Evolutionary conservation across 176 grass and related monocot genomes (phyloP), one percentile per base, ranked within the genome.

Genomic region (Phoenix dactylifera): DNA sequence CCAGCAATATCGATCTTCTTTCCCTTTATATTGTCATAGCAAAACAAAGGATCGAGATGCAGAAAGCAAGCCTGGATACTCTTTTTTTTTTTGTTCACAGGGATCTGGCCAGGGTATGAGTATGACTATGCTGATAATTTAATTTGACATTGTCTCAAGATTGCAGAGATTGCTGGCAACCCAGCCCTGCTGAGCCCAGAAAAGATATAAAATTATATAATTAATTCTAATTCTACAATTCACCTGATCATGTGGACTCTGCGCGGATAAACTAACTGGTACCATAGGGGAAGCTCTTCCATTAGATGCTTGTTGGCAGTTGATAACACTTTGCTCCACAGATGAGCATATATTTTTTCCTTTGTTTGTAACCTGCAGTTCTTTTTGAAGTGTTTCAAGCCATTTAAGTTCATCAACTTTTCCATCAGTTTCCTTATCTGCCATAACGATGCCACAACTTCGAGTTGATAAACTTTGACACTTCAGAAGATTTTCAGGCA

Each of bases 391-490:
- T 54, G 54, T 58, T 17, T 82, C 76, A 53, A 55, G 52, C 67
- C 67, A 75, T 76, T 76, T 59, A 26, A 15, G 65, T 1, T 62
- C 64, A 58, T 82, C 82, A 32, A 26, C 64, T 30, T 16, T 79
- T 19, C 67, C 87, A 66, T 76, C 68, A 76, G 19, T 69, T 57
- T 79, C 67, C 58, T 78, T 75, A 55, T 82, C 75, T 16, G 64
- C 74, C 22, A 72, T 50, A 59, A 82, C 57, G 15, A 82, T 0
- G 18, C 67, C 59, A 59, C 56, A 22, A 66, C 76, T 75, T 70
- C 63, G 80, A 54, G 82, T 75, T 57, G 68, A 60, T 63, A 72
- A 85, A 61, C 72, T 78, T 76, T 79, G 68, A 17, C 82, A 90
- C 64, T 82, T 82, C 64, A 77, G 30, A 81, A 74, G 24, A 71